phyloP scores from a whole-genome alignment of 2,329 filamentous ascomycete genomes.

The Colletotrichum siamense region DNA sequence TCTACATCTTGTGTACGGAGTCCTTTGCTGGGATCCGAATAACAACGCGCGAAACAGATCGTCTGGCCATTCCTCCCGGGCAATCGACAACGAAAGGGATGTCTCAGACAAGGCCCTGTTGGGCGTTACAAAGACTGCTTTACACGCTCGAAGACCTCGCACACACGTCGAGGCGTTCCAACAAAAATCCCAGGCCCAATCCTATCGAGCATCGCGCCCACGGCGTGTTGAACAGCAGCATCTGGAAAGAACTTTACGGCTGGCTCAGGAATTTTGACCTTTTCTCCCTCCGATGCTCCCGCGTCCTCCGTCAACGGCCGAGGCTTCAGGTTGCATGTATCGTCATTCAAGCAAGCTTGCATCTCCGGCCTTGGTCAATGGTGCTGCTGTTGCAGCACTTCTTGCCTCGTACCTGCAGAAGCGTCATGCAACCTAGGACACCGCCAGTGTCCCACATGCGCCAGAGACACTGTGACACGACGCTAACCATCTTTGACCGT shows the following conservation, averaged over 20 bases:
- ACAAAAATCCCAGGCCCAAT: not conserved
- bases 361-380: not conserved
- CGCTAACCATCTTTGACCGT: constrained; percentile 13
- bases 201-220: not conserved
- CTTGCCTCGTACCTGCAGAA: constrained; percentile 29
- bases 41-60: constrained; percentile 7
- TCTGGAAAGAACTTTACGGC: not conserved
- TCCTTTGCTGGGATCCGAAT: not conserved
- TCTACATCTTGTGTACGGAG: not conserved
- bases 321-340: not conserved
- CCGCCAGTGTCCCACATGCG: constrained; percentile 15
- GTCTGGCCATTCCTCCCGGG: not conserved
- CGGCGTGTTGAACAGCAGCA: not conserved
- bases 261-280: not conserved
- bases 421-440: constrained; percentile 21
- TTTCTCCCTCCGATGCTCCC: constrained; percentile 11
- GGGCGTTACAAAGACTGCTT: constrained; percentile 9
- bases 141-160: not conserved
- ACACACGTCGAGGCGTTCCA: constrained; percentile 5
- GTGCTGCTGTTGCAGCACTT: not conserved
- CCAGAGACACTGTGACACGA: constrained; percentile 6
- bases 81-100: constrained; percentile 15
- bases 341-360: not conserved
- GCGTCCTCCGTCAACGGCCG: not conserved
- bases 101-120: constrained; percentile 4